Evolutionary conservation across 192 early-diverging fungal genomes (phyloP).

Genomic region (Geranomyces variabilis): DNA sequence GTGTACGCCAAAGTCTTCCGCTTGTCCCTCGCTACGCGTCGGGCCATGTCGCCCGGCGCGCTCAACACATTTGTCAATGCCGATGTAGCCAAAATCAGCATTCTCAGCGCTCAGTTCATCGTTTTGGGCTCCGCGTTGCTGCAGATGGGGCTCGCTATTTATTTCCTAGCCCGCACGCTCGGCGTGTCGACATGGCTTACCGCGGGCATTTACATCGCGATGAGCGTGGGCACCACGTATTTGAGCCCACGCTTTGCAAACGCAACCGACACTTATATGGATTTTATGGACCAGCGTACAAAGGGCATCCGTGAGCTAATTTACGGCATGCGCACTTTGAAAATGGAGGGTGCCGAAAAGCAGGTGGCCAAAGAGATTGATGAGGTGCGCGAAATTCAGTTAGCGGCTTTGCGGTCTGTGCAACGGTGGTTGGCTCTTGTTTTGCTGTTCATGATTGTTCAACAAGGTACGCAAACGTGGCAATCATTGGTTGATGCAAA

Average conservation of each 20-base stretch:
- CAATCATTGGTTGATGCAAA: neutral
- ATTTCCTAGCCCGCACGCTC: slow-evolving; percentile 8
- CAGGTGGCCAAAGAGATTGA: neutral
- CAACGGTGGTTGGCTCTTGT: neutral
- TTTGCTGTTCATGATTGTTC: neutral
- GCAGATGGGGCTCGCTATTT: slow-evolving; percentile 1
- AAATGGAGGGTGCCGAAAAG: slow-evolving; percentile 10
- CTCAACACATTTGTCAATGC: slow-evolving; percentile 12
- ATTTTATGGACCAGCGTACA: neutral
- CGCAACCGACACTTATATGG: neutral
- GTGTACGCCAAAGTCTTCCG: slow-evolving; percentile 40
- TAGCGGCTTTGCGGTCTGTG: neutral
- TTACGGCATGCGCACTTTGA: neutral
- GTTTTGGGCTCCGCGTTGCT: neutral
- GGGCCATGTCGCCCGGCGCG: neutral
- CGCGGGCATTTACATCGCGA: slow-evolving; percentile 11
- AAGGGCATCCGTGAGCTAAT: neutral
- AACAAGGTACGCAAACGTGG: neutral
- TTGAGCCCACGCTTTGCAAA: slow-evolving; percentile 7
- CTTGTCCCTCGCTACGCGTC: slow-evolving; percentile 30
- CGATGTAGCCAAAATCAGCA: neutral
- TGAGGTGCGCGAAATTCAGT: neutral
- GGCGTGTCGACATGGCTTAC: slow-evolving; percentile 9
- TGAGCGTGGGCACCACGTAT: neutral
- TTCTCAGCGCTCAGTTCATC: neutral